These are phyloP conservation scores for Pseudonectria buxi DNA, from an alignment of 2,329 filamentous ascomycete species.

Conservation along the genomic window DNA sequence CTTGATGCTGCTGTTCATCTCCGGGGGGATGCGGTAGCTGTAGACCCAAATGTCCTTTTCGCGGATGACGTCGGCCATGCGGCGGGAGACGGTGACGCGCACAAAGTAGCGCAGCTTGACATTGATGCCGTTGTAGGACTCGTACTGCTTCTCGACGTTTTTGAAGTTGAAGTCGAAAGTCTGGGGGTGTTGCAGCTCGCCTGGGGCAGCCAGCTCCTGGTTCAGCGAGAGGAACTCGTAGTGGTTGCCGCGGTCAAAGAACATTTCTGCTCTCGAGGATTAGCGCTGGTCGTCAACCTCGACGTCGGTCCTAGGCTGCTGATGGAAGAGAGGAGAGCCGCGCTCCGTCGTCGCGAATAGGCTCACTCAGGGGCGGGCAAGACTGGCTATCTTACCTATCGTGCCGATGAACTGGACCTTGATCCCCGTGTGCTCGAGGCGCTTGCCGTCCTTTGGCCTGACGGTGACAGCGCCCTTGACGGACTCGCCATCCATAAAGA, in stretches of 20 bases:
- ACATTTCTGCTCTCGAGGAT: conserved; percentile 70
- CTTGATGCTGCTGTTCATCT: conserved; percentile 98
- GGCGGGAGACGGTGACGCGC: conserved; percentile 87
- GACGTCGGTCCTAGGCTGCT: neutral
- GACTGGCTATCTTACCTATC: conserved; percentile 64
- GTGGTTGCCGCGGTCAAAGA: conserved; percentile 98
- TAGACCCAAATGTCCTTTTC: conserved; percentile 99
- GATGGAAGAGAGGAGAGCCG: conserved; percentile 1
- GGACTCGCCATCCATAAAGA: conserved; percentile 97
- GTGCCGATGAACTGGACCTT: conserved; percentile 99
- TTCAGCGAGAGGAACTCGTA: conserved; percentile 98
- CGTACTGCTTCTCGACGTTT: conserved; percentile 99
- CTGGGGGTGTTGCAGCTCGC: conserved; percentile 96
- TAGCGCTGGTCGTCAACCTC: neutral
- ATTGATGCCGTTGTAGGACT: conserved; percentile 99
- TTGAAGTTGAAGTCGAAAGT: conserved; percentile 99
- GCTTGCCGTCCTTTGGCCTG: conserved; percentile 94
- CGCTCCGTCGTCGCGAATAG: conserved; percentile 7
- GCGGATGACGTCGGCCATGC: conserved; percentile 96
- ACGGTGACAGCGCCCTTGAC: conserved; percentile 95
- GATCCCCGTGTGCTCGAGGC: conserved; percentile 95
- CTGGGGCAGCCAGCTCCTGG: conserved; percentile 92
- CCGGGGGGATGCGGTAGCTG: conserved; percentile 93
- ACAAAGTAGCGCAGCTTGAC: conserved; percentile 98
- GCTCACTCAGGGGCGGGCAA: conserved; percentile 4